Evolutionary conservation across 2,329 filamentous ascomycete genomes (phyloP).

Genomic region (Ciborinia camelliae): DNA sequence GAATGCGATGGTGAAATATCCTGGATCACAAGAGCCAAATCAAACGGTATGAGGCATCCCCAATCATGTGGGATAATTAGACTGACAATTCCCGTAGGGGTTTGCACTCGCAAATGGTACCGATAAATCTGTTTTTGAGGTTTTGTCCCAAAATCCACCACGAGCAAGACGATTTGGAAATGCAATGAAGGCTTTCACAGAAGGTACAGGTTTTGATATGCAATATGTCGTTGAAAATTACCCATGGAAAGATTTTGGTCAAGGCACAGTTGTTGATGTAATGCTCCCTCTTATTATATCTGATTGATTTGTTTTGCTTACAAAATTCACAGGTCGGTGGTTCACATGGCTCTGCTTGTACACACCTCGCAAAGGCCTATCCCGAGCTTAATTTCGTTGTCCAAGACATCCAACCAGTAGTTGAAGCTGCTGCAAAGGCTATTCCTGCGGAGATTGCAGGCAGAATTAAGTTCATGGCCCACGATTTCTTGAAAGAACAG

Average conservation of each 20-base stretch:
- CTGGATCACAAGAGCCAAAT: slow-evolving; percentile 17
- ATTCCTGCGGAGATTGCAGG: slow-evolving; percentile 20
- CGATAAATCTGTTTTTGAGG: slow-evolving; percentile 6
- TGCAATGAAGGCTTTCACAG: slow-evolving; percentile 19
- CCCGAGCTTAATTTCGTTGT: slow-evolving; percentile 33
- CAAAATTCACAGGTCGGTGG: slow-evolving; percentile 28
- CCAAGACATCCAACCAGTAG: slow-evolving; percentile 40
- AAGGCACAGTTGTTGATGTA: slow-evolving; percentile 22
- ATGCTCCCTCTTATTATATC: neutral
- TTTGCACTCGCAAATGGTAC: slow-evolving; percentile 21
- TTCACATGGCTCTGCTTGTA: slow-evolving; percentile 29
- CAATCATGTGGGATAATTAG: neutral
- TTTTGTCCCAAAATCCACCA: slow-evolving; percentile 5
- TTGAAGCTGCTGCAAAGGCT: slow-evolving; percentile 22
- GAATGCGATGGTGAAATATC: slow-evolving; percentile 20
- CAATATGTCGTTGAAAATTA: slow-evolving; percentile 17
- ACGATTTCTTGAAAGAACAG: slow-evolving; percentile 43
- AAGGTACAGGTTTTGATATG: slow-evolving; percentile 13
- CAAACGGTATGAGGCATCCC: slow-evolving; percentile 10
- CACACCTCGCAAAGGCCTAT: slow-evolving; percentile 26
- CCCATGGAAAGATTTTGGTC: slow-evolving; percentile 20
- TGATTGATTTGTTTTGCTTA: neutral
- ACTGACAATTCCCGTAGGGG: slow-evolving; percentile 6
- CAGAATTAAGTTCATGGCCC: slow-evolving; percentile 36
- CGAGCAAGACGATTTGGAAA: slow-evolving; percentile 19